Base-by-base conservation (phyloP, 1,284 basidiomycete genomes). In the Pseudozyma hubeiensis region DNA sequence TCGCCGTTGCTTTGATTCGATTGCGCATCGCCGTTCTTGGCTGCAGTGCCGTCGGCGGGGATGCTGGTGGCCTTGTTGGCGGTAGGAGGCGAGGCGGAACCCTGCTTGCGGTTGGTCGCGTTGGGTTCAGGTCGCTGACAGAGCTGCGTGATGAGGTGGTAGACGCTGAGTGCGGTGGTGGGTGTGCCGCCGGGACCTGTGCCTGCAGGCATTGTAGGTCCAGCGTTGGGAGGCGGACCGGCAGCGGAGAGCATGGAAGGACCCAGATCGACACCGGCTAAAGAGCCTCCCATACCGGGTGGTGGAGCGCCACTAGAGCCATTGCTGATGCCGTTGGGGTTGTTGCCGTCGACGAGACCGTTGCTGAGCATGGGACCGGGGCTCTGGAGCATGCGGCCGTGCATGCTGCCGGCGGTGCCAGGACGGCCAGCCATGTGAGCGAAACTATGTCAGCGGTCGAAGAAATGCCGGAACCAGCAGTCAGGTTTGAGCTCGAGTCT, bases 141-240 rank as follows among this genome's bases (percentile, higher is more conserved):
- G 40, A 84, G 78, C 64, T 84, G 82, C 29, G 78, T 75, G 65
- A 84, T 84, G 45, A 84, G 69, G 19, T 78, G 79, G 61, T 83
- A 83, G 50, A 84, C 75, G 54, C 79, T 80, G 14, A 83, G 64
- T 6, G 81, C 81, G 7, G 81, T 82, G n/a, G 78, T 80, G 14
- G 78, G 78, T 7, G 78, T 80, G 13, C 78, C 78, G 33, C 78
- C 78, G 10, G 78, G 78, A 11, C 78, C 78, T 1, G 78, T 80
- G 11, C 78, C 78, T 16, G 77, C 78, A 16, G 78, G 77, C 51
- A 77, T 71, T 5, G 74, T 63, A 11, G 78, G 78, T 4, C 78
- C 78, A 24, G 78, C 71, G 43, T 77, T 71, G 35, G 77, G 69
- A 24, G 78, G 61, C 2, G 78, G 78, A 8, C 78, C 78, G n/a